Base-by-base conservation (phyloP, 352 stramenopile genomes). In the Blastocystis sp. region DNA sequence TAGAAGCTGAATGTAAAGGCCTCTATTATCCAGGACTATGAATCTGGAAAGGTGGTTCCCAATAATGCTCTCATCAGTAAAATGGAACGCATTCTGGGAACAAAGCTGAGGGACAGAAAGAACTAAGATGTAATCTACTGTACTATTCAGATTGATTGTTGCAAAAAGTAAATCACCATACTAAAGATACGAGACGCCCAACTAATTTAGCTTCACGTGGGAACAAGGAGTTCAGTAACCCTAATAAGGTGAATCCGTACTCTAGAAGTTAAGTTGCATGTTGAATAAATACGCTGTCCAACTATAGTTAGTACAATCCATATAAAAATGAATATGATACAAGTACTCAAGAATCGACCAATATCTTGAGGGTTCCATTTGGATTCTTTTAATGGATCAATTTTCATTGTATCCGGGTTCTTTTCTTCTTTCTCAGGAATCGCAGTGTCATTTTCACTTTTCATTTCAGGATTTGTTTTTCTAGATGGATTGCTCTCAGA, bases 11-110 rank as follows among this genome's bases (percentile, higher is more conserved):
- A 97, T 91, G 94, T 97, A 90, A 98, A 98, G 91, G 95, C 96
- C 48, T 95, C 98, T 91, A 93, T 99, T 22, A 95, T 98, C 42
- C 95, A 93, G 40, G 95, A 98, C 90, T 98, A 98, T 91, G 96
- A 98, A 91, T 97, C 93, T 13, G 96, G 96, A 42, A 97, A 97
- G 89, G 96, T 96, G 42, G 97, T 99, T 91, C 96, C 96, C 9
- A 98, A 98, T 92, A 94, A 94, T 44, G 93, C 97, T 91, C 97
- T 99, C 91, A 98, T 99, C 89, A 92, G 90, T 33, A 98, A 98
- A 92, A 92, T 99, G 60, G 96, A 99, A 90, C 93, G 95, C 59
- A 94, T 95, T 81, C 93, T 99, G 68, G 96, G 95, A 40, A 91
- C 92, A 68, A 94, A 95, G 90, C 92, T 97, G 1, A 94, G 94